These are phyloP conservation scores for Leptographium flavum DNA, from an alignment of 2,329 filamentous ascomycete species.

Conservation along the genomic window DNA sequence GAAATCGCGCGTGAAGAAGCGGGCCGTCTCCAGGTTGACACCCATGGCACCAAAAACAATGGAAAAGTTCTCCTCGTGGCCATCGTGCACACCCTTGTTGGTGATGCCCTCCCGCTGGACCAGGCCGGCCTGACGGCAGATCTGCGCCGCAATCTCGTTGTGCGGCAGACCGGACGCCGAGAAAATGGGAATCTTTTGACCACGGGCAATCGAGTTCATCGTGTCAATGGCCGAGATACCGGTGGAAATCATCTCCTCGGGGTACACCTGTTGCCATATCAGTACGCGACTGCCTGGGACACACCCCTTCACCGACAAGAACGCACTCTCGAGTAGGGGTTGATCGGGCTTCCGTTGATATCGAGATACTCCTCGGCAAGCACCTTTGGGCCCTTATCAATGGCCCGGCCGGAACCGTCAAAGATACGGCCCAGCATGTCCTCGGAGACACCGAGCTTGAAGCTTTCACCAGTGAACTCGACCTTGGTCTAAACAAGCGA, in stretches of 20 bases:
- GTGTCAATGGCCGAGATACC: slow-evolving; percentile 98
- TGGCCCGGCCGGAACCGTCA: slow-evolving; percentile 92
- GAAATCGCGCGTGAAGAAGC: slow-evolving; percentile 97
- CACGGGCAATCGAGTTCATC: slow-evolving; percentile 95
- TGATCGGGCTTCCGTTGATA: slow-evolving; percentile 98
- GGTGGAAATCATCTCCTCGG: slow-evolving; percentile 99
- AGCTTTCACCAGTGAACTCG: slow-evolving; percentile 89
- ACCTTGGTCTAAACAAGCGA: slow-evolving; percentile 65
- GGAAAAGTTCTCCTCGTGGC: slow-evolving; percentile 97
- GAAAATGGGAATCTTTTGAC: slow-evolving; percentile 99
- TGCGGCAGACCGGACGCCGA: slow-evolving; percentile 95
- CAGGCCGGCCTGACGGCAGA: slow-evolving; percentile 90
- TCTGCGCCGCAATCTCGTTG: slow-evolving; percentile 98
- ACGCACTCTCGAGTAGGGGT: slow-evolving; percentile 86
- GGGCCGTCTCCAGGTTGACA: slow-evolving; percentile 97
- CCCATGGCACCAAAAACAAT: slow-evolving; percentile 99
- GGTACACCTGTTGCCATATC: slow-evolving; percentile 66
- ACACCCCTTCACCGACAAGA: neutral
- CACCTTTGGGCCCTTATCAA: slow-evolving; percentile 98
- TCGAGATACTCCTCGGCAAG: slow-evolving; percentile 95
- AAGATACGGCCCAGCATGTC: slow-evolving; percentile 99
- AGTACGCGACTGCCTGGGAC: no score
- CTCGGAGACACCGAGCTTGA: slow-evolving; percentile 98
- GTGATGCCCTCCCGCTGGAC: slow-evolving; percentile 65
- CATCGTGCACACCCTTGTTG: slow-evolving; percentile 92